Conservation (phyloP, 768 basidiomycete species). For the Naematelia aurantialba region DNA sequence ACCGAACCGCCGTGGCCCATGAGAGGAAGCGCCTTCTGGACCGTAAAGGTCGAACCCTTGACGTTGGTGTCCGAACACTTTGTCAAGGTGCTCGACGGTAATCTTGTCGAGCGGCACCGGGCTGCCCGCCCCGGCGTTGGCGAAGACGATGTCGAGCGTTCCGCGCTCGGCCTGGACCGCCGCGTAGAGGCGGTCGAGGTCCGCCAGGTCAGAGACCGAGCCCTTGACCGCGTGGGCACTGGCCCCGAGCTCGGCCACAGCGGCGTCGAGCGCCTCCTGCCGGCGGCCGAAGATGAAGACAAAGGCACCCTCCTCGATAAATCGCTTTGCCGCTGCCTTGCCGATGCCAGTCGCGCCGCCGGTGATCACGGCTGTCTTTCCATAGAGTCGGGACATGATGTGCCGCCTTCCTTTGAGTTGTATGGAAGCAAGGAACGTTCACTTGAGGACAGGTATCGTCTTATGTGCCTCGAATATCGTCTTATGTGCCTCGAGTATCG, state of each 20-base stretch:
- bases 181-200: slow-evolving; percentile 15
- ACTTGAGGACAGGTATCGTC: not conserved
- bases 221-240: slow-evolving; percentile 13
- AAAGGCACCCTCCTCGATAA: slow-evolving; percentile 24
- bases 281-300: slow-evolving; percentile 25
- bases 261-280: slow-evolving; percentile 8
- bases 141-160: slow-evolving; percentile 14
- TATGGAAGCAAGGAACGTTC: not conserved
- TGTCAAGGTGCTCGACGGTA: slow-evolving; percentile 18
- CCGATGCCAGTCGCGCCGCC: slow-evolving; percentile 22
- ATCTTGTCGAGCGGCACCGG: slow-evolving; percentile 11
- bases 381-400: slow-evolving; percentile 5
- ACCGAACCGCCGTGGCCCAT: slow-evolving; percentile 13
- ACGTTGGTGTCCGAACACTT: slow-evolving; percentile 22
- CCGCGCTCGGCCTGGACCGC: slow-evolving; percentile 4
- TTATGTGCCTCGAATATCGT: not conserved
- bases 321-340: slow-evolving; percentile 26
- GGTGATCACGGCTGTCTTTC: slow-evolving; percentile 13
- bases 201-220: slow-evolving; percentile 10
- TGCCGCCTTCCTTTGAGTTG: not conserved
- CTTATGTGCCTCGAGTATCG: not conserved
- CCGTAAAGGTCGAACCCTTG: slow-evolving; percentile 16
- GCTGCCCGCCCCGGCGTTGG: slow-evolving; percentile 16
- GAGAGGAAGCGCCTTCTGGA: slow-evolving; percentile 15
- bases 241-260: slow-evolving; percentile 9